Evolutionary conservation across 2,329 filamentous ascomycete genomes (phyloP).

Genomic region (Paramyrothecium sp.): DNA sequence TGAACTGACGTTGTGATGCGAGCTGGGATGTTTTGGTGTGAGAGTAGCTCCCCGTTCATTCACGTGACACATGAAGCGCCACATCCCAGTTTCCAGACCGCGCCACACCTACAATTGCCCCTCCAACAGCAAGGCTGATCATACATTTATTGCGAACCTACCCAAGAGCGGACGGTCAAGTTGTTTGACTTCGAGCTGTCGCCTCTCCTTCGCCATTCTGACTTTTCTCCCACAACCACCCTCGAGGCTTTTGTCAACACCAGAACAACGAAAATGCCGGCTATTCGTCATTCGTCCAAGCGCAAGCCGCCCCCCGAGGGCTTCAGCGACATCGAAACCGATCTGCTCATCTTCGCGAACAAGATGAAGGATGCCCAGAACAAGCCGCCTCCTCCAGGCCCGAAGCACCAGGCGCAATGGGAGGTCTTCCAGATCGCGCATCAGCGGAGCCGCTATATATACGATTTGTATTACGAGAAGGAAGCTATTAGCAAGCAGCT

Average conservation of each 20-base stretch:
- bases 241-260: background rate
- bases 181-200: too few relatives aligned
- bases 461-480: slow-evolving; percentile 97
- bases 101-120: slow-evolving; percentile 18
- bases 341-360: slow-evolving; percentile 80
- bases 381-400: slow-evolving; percentile 74
- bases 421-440: slow-evolving; percentile 97
- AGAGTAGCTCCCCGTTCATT: slow-evolving; percentile 19
- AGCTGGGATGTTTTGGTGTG: slow-evolving; percentile 17
- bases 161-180: background rate
- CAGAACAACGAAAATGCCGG: slow-evolving; percentile 59
- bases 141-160: slow-evolving; percentile 13
- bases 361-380: slow-evolving; percentile 97
- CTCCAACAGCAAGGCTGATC: slow-evolving; percentile 11
- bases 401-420: slow-evolving; percentile 90
- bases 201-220: too few relatives aligned
- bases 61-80: slow-evolving; percentile 25
- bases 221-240: too few relatives aligned
- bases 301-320: slow-evolving; percentile 82
- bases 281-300: slow-evolving; percentile 72
- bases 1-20: slow-evolving; percentile 28
- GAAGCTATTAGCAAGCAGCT: slow-evolving; percentile 89
- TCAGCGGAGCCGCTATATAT: slow-evolving; percentile 88
- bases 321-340: slow-evolving; percentile 85
- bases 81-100: slow-evolving; percentile 11